phyloP scores from a whole-genome alignment of 2,329 filamentous ascomycete genomes.

The Calonectria ilicicola region DNA sequence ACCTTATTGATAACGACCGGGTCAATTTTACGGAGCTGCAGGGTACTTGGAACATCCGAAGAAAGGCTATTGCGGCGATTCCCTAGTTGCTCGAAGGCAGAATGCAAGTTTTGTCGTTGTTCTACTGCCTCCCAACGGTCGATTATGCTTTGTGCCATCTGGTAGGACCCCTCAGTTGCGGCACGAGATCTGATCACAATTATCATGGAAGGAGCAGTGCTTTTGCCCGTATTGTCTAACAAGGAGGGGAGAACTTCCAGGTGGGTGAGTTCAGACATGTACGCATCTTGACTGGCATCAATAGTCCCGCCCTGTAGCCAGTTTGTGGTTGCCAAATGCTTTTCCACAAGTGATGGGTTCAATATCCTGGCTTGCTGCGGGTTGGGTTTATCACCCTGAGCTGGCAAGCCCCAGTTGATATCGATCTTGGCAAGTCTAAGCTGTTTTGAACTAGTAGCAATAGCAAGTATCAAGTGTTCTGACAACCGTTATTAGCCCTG shows the following conservation, averaged over 20 bases:
- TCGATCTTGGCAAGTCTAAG: slow-evolving; percentile 79
- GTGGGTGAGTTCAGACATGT: slow-evolving; percentile 76
- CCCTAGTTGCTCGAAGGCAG: slow-evolving; percentile 82
- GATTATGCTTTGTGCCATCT: slow-evolving; percentile 78
- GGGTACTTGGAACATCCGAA: slow-evolving; percentile 47
- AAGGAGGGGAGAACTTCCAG: slow-evolving; percentile 79
- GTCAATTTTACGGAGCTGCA: slow-evolving; percentile 71
- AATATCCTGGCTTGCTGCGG: slow-evolving; percentile 59
- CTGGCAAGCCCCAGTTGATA: slow-evolving; percentile 74
- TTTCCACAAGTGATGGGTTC: slow-evolving; percentile 66
- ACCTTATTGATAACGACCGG: slow-evolving; percentile 79
- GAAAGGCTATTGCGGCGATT: slow-evolving; percentile 67
- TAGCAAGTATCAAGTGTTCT: slow-evolving; percentile 71
- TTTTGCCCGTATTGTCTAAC: slow-evolving; percentile 69
- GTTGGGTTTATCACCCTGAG: slow-evolving; percentile 66
- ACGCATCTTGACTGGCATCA: slow-evolving; percentile 59
- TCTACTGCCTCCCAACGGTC: slow-evolving; percentile 87
- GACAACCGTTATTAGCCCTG: slow-evolving; percentile 47
- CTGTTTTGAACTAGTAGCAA: slow-evolving; percentile 77
- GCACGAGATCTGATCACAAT: slow-evolving; percentile 78
- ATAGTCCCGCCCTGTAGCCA: slow-evolving; percentile 64
- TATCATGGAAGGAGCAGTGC: slow-evolving; percentile 70
- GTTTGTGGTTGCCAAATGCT: slow-evolving; percentile 67
- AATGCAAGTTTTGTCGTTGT: slow-evolving; percentile 74
- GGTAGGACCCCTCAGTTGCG: slow-evolving; percentile 66